phyloP scores from a whole-genome alignment of 2,329 filamentous ascomycete genomes.

The Xylaria sp. region DNA sequence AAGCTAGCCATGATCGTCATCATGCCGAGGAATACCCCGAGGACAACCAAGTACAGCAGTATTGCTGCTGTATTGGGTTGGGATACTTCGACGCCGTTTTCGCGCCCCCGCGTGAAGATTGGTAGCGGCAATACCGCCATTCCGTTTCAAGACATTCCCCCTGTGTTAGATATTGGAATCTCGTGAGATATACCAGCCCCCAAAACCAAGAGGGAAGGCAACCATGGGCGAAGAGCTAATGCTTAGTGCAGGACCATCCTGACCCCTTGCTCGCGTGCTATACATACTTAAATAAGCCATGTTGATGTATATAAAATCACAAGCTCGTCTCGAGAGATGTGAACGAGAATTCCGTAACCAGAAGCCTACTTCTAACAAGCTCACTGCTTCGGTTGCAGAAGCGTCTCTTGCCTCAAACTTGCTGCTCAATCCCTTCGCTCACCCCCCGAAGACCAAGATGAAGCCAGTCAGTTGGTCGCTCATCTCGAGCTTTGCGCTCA shows the following conservation, averaged over 20 bases:
- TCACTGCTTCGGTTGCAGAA: constrained; percentile 14
- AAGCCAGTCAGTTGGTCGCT: constrained; percentile 44
- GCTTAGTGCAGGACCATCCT: constrained; percentile 5
- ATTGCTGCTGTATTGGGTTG: constrained; percentile 3
- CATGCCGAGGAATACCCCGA: constrained; percentile 24
- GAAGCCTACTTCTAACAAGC: background rate
- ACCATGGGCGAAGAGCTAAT: background rate
- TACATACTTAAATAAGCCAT: background rate
- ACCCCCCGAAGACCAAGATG: constrained; percentile 41
- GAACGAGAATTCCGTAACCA: background rate
- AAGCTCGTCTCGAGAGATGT: constrained; percentile 1
- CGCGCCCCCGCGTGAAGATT: background rate
- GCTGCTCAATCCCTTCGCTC: background rate
- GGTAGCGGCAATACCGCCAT: constrained; percentile 17
- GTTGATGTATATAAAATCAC: constrained; percentile 25
- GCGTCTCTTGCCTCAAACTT: constrained; percentile 7
- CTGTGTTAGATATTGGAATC: constrained; percentile 17
- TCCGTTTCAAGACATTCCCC: constrained; percentile 27
- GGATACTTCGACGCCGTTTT: background rate
- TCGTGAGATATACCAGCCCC: constrained; percentile 13
- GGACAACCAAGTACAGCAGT: background rate
- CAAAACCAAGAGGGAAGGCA: background rate
- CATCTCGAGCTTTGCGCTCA: constrained; percentile 43
- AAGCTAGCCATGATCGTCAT: background rate
- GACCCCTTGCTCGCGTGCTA: constrained; percentile 5